Evolutionary conservation across 805 yeast genomes (phyloP), one percentile per base, ranked within the genome.

Genomic region (Candida cerambycidarum): DNA sequence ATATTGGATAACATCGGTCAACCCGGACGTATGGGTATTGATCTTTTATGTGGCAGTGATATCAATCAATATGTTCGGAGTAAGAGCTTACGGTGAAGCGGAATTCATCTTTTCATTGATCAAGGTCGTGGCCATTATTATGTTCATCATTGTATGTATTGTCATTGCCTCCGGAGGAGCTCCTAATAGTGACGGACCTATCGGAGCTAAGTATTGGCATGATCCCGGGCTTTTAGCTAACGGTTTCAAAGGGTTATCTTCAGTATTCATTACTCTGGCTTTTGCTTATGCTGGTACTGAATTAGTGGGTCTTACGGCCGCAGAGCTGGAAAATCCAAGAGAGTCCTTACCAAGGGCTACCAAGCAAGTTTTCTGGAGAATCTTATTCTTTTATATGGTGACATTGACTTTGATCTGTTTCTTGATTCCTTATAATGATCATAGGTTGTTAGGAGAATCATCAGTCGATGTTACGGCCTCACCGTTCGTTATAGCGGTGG

Each of bases 311-410:
- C 59, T 80, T 18, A 82, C 50, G 2, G 50, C 53, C 1, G 83
- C 90, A 7, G 95, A 86, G 61, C 73, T 88, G 17, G 75, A 63
- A 27, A 78, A 84, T 59, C 92, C 93, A 35, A 69, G 83, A 52
- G 71, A 69, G 42, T 64, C 85, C 2, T 73, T 85, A 42, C 93
- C 92, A 28, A 73, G 75, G 39, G 90, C 92, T 32, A 79, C 83
- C 45, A 85, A 85, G 62, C 90, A 86, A 65, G 88, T 85, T 3
- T 84, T 87, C 65, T 85, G 92, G 90, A 75, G 93, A 65, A 82
- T 86, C 44, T 66, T 82, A 12, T 61, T 84, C 51, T 85, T 86
- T 58, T 87, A 87, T 66, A 71, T 87, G 59, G 47, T 75, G 65
- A 58, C 80, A 65, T 43, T 69, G 75, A 51, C 77, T 71, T 53